These are phyloP conservation scores for Haematococcus lacustris DNA, from an alignment of 139 green algal species.

Conservation along the genomic window DNA sequence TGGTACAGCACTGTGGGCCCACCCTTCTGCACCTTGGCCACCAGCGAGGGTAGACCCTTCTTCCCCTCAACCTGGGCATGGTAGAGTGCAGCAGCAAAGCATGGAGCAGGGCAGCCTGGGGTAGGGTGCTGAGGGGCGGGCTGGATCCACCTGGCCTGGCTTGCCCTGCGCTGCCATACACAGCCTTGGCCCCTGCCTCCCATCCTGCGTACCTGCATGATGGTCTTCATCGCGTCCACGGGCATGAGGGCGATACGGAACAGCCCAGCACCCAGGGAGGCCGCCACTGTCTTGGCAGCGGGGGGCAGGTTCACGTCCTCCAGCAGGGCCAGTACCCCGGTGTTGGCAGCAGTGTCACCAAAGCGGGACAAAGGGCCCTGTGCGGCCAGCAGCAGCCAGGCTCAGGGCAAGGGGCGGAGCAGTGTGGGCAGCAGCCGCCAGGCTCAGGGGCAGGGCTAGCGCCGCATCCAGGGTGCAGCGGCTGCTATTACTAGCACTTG, in stretches of 20 bases:
- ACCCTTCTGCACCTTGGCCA: slow-evolving; percentile 58
- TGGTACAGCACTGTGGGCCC: slow-evolving; percentile 80
- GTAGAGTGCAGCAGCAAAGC: too few species aligned
- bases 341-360: slow-evolving; percentile 91
- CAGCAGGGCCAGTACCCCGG: slow-evolving; percentile 72
- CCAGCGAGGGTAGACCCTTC: slow-evolving; percentile 50
- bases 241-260: slow-evolving; percentile 91
- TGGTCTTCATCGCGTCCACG: slow-evolving; percentile 88
- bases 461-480: too few species aligned
- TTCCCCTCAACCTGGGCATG: slow-evolving; percentile 80
- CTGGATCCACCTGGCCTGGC: too few species aligned
- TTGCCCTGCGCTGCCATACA: too few species aligned
- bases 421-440: too few species aligned
- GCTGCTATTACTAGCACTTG: too few species aligned
- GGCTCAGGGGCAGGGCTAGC: too few species aligned
- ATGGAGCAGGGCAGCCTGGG: too few species aligned
- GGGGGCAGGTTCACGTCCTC: slow-evolving; percentile 55
- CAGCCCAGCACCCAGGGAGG: slow-evolving; percentile 51
- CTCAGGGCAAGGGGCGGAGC: too few species aligned
- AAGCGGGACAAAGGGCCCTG: slow-evolving; percentile 84
- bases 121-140: too few species aligned
- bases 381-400: too few species aligned
- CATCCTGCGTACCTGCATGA: slow-evolving; percentile 64
- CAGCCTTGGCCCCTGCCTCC: too few species aligned
- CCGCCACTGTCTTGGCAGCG: slow-evolving; percentile 66